phyloP scores from a whole-genome alignment of 148 eudicot genomes.

The Talinum fruticosum region DNA sequence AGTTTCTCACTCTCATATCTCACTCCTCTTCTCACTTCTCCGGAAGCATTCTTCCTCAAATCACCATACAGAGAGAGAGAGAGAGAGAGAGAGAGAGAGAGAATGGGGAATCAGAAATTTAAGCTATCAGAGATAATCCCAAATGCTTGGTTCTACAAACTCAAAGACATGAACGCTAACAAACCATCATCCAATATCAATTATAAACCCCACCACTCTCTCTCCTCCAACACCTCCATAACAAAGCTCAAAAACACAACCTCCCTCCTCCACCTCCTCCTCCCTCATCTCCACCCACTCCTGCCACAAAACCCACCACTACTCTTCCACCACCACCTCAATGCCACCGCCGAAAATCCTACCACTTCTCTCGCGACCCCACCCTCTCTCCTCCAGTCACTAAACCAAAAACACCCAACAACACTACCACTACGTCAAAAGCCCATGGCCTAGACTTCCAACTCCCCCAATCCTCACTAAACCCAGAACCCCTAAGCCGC shows the following conservation, averaged over 20 bases:
- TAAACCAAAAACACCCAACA: slow-evolving; percentile 24
- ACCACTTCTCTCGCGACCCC: slow-evolving; percentile 58
- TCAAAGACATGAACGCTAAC: slow-evolving; percentile 34
- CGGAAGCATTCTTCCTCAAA: too few relatives aligned
- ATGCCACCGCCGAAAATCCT: slow-evolving; percentile 44
- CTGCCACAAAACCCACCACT: too few relatives aligned
- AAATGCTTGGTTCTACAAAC: slow-evolving; percentile 55
- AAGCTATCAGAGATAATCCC: slow-evolving; percentile 54
- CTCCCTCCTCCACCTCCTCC: background rate
- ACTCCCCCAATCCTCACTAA: slow-evolving; percentile 54
- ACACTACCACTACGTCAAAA: slow-evolving; percentile 10
- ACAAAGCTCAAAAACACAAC: slow-evolving; percentile 14
- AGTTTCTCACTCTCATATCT: too few relatives aligned
- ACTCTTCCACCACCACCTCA: too few relatives aligned
- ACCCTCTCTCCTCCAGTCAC: slow-evolving; percentile 19
- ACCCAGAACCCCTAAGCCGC: slow-evolving; percentile 1
- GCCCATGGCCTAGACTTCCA: slow-evolving; percentile 15
- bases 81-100: background rate
- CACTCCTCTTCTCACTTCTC: too few relatives aligned
- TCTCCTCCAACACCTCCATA: too few relatives aligned
- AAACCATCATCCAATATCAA: too few relatives aligned
- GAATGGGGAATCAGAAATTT: slow-evolving; percentile 46
- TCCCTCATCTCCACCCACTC: too few relatives aligned
- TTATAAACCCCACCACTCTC: too few relatives aligned
- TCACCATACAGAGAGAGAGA: too few relatives aligned